These are phyloP conservation scores for Auriscalpium microsporum DNA, from an alignment of 768 basidiomycete species.

Conservation along the genomic window DNA sequence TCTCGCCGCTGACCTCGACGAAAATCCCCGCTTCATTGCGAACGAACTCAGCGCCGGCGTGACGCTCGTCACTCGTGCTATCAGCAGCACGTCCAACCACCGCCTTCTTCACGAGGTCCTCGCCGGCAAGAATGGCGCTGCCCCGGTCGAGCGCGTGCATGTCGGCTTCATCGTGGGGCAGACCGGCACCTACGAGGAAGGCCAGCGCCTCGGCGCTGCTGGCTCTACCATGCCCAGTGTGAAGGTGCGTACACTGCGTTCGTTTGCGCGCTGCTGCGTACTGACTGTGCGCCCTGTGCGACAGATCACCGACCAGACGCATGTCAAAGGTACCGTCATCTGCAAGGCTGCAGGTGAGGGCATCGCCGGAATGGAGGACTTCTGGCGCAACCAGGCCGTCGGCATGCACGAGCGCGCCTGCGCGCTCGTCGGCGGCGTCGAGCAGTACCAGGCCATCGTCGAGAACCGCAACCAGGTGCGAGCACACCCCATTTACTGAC, in stretches of 20 bases:
- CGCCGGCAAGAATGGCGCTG: not conserved
- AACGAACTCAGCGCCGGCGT: not conserved
- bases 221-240: not conserved
- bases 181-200: not conserved
- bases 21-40: not conserved
- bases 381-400: not conserved
- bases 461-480: too few relatives aligned
- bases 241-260: not conserved
- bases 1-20: not conserved
- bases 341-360: not conserved
- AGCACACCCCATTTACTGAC: too few relatives aligned
- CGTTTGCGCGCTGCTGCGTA: not conserved
- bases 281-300: not conserved
- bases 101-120: not conserved
- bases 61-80: not conserved
- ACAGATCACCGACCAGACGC: not conserved
- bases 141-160: not conserved
- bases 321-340: not conserved
- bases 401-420: not conserved
- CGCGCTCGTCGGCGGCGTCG: not conserved
- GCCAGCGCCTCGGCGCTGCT: not conserved
- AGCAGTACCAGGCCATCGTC: not conserved
- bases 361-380: not conserved
- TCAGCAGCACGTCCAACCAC: not conserved
- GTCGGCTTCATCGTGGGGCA: not conserved